Percentiles rank a stretch among this genome's conserved stretches.
Conservation (phyloP, 345 rosid species). For the Xanthoceras sorbifolium region DNA sequence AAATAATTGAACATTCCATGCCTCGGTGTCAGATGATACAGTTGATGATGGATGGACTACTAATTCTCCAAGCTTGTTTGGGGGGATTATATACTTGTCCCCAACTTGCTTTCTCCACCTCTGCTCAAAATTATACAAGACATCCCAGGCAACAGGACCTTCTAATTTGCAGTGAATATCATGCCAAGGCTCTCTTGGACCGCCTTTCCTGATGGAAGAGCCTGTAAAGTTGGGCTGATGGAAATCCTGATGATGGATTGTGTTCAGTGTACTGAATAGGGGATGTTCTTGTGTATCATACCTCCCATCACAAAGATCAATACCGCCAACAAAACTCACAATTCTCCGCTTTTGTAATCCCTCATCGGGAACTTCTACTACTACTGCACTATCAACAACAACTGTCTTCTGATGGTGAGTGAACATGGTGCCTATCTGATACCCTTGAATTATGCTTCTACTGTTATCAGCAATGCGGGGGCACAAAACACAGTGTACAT, state of each 20-base stretch:
- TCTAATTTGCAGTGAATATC: conserved; percentile 86
- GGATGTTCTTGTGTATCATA: conserved; percentile 78
- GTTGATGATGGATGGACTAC: conserved; percentile 34
- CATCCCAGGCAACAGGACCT: conserved; percentile 93
- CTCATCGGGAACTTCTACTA: conserved; percentile 11
- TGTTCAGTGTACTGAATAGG: conserved; percentile 55
- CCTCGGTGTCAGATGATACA: conserved; percentile 26
- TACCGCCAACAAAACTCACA: conserved; percentile 84
- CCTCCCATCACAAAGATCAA: conserved; percentile 89
- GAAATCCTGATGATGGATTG: conserved; percentile 64
- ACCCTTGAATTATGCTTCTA: conserved; percentile 46
- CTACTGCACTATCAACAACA: conserved; percentile 58
- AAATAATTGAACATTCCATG: conserved; percentile 71
- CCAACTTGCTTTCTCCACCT: conserved; percentile 74
- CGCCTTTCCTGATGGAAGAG: conserved; percentile 67
- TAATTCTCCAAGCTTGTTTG: conserved; percentile 20
- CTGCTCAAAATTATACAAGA: conserved; percentile 84
- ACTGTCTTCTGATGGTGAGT: conserved; percentile 83
- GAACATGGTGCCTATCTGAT: conserved; percentile 52
- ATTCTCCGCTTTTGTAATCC: conserved; percentile 42
- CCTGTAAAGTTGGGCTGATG: conserved; percentile 77
- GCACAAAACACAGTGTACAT: conserved; percentile 64
- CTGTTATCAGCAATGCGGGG: conserved; percentile 60
- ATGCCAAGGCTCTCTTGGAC: conserved; percentile 98
- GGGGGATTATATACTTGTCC: conserved; percentile 33